phyloP scores from a whole-genome alignment of 2,329 filamentous ascomycete genomes.

The Torrubiella hemipterigena region DNA sequence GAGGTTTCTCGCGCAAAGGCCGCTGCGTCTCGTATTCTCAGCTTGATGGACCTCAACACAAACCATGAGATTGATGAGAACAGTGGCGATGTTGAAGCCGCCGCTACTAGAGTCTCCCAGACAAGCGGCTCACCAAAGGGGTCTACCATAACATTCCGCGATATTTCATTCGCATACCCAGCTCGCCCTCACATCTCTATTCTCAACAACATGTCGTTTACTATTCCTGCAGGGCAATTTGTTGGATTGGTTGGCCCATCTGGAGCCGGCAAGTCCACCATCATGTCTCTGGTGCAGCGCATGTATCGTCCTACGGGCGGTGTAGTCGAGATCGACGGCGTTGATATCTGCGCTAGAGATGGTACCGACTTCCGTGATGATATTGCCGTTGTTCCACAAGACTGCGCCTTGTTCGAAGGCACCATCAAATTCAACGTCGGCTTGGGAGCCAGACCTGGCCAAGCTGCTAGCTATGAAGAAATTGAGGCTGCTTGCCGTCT shows the following conservation, averaged over 20 bases:
- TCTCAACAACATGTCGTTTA: constrained; percentile 42
- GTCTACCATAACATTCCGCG: constrained; percentile 39
- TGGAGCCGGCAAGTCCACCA: constrained; percentile 56
- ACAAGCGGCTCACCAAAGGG: constrained; percentile 17
- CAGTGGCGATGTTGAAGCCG: constrained; percentile 32
- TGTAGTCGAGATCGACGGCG: constrained; percentile 29
- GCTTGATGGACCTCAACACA: constrained; percentile 32
- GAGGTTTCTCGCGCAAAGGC: constrained; percentile 58
- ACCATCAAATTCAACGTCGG: constrained; percentile 43
- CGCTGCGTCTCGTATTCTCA: constrained; percentile 46
- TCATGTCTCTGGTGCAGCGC: constrained; percentile 41
- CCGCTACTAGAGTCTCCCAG: constrained; percentile 15
- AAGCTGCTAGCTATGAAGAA: constrained; percentile 44
- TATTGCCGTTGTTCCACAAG: constrained; percentile 46
- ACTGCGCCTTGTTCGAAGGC: constrained; percentile 45
- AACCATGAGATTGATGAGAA: constrained; percentile 14
- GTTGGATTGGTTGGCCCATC: constrained; percentile 53
- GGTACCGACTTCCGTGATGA: constrained; percentile 34
- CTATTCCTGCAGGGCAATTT: constrained; percentile 47
- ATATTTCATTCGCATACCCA: constrained; percentile 55
- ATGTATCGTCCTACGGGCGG: constrained; percentile 33
- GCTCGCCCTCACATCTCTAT: constrained; percentile 46
- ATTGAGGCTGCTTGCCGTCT: constrained; percentile 55
- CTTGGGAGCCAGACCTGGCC: constrained; percentile 40
- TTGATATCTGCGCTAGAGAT: constrained; percentile 29